Evolutionary conservation across 225 moss, liverwort and hornwort genomes (phyloP), one percentile per base, ranked within the genome.

Genomic region (Anthoceros angustus): DNA sequence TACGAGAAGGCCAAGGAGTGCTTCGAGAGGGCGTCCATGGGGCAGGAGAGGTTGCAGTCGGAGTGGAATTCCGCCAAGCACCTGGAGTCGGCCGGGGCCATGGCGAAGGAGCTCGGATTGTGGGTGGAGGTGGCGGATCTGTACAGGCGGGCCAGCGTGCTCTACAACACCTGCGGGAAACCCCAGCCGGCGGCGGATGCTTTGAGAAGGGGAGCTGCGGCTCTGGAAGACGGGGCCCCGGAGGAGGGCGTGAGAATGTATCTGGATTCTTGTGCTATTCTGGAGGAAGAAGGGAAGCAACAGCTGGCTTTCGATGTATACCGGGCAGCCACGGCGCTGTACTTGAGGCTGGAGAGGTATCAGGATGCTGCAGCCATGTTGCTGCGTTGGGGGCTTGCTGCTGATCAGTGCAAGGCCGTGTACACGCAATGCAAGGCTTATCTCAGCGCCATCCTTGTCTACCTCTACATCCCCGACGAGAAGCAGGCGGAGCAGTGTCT

Each of bases 361-460:
- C 5, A 10, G 11, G 95, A 91, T 79, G 95, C 91, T 42, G 91
- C 91, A 72, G 74, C 79, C 71, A 77, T 88, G 76, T 74, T 95
- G 64, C 72, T 95, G 71, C 83, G 88, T 71, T 91, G 88, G 95
- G 91, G 95, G 45, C 91, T 91, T 62, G 73, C 91, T 72, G 91
- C 91, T 73, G 85, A 88, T 67, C 88, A 85, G 69, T 95, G 80
- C 63, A 80, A 86, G 39, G 88, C 95, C 43, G 70, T 80, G 49
- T 86, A 95, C 68, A 91, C 88, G 71, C 88, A 86, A 63, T 95
- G 95, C 74, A 95, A 95, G 94, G 88, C 91, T 39, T 91, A 91
- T 63, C 72, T 91, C 25, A 84, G 95, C 78, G 91, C 95, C 46
- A 78, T 98, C 39, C 77, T 98, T 63, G 83, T 88, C 25, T 80